Conservation (phyloP, 106 monocot species). For the Hemerocallis citrina region DNA sequence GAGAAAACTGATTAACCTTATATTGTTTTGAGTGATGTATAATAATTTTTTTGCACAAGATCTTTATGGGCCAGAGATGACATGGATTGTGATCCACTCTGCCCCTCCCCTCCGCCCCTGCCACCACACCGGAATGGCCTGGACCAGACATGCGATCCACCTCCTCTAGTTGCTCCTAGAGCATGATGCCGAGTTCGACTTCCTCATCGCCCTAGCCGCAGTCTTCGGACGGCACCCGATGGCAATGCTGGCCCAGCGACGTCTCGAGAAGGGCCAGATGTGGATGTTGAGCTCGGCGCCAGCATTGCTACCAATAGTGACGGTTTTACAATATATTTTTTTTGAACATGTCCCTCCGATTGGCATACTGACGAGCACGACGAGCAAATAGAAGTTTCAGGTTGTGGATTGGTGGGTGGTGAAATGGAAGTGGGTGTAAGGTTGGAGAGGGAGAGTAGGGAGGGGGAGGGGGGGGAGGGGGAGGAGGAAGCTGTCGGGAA, state of each 20-base stretch:
- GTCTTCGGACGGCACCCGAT: not conserved
- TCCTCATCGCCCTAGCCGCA: slow-evolving; percentile 9
- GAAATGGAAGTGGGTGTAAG: not conserved
- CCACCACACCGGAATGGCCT: too few species aligned
- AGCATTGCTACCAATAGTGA: too few species aligned
- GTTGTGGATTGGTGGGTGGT: not conserved
- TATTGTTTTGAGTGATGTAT: too few species aligned
- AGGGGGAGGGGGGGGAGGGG: slow-evolving; percentile 21
- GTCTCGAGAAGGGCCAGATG: slow-evolving; percentile 63
- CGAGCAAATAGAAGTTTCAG: slow-evolving; percentile 18
- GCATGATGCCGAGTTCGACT: slow-evolving; percentile 39
- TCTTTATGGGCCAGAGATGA: too few species aligned
- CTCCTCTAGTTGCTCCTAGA: slow-evolving; percentile 54
- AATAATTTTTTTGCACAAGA: too few species aligned
- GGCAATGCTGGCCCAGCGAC: slow-evolving; percentile 44
- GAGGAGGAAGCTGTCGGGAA: slow-evolving; percentile 51
- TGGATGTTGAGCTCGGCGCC: slow-evolving; percentile 42
- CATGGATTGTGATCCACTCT: too few species aligned
- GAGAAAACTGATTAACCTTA: too few species aligned
- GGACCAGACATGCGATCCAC: too few species aligned
- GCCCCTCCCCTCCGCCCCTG: too few species aligned
- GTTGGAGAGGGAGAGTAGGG: not conserved
- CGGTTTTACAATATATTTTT: too few species aligned
- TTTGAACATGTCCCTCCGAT: too few species aligned
- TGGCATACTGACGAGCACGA: not conserved